Evolutionary conservation across 2,329 filamentous ascomycete species (phyloP).

Genomic region (Trematosphaeria pertusa): DNA sequence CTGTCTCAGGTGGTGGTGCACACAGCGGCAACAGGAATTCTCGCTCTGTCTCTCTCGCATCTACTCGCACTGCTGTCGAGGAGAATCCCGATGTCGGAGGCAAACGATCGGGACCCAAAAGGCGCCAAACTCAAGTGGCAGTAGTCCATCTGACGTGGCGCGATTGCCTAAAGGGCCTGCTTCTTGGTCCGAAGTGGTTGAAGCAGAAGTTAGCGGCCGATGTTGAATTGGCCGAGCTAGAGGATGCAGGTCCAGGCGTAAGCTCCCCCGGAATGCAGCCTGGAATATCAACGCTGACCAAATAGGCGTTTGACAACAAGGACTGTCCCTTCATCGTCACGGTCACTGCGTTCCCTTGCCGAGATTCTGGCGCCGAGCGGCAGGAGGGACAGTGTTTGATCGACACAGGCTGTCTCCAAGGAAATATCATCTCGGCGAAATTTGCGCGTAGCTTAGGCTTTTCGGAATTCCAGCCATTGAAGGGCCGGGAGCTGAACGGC

Average conservation of each 20-base stretch:
- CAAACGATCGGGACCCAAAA: background rate
- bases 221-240: background rate
- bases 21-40: background rate
- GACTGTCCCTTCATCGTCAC: background rate
- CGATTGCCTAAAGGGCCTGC: background rate
- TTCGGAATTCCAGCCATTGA: background rate
- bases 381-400: background rate
- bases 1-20: background rate
- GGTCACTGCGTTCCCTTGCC: background rate
- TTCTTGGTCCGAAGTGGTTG: background rate
- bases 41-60: background rate
- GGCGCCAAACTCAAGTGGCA: background rate
- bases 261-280: too few relatives aligned
- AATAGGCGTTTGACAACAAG: background rate
- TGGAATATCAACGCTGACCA: background rate
- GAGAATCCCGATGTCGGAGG: background rate
- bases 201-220: background rate
- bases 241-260: background rate
- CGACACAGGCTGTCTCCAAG: background rate
- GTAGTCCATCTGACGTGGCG: background rate
- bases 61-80: background rate
- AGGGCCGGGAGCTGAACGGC: background rate
- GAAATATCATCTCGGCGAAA: background rate
- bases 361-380: background rate
- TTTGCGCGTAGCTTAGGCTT: background rate